Conservation (phyloP, 2,329 filamentous ascomycete species). For the Drechslerella dactyloides region DNA sequence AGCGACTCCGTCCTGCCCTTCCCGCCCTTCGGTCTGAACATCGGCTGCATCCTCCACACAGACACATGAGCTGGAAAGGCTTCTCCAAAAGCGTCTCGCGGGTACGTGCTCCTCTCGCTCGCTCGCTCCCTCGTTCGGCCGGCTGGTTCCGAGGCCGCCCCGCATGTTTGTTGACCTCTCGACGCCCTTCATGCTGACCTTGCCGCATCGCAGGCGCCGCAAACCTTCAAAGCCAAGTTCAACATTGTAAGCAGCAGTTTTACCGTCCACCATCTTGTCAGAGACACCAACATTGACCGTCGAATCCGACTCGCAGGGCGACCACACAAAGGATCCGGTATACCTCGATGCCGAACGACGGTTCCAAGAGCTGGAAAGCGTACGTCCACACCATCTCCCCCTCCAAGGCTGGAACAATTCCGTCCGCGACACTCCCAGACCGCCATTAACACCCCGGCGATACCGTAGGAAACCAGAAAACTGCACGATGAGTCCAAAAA, state of each 20-base stretch:
- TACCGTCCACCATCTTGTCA: slow-evolving; percentile 8
- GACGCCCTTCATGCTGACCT: slow-evolving; percentile 55
- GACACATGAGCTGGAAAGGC: slow-evolving; percentile 91
- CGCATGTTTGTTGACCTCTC: not conserved
- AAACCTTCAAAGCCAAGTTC: slow-evolving; percentile 88
- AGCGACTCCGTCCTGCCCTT: slow-evolving; percentile 16
- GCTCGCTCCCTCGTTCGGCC: too few species aligned
- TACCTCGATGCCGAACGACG: slow-evolving; percentile 93
- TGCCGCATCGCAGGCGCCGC: slow-evolving; percentile 70
- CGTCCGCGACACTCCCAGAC: slow-evolving; percentile 10
- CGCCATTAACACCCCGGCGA: slow-evolving; percentile 35
- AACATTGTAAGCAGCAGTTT: slow-evolving; percentile 68
- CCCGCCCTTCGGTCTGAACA: slow-evolving; percentile 7
- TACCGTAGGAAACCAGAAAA: slow-evolving; percentile 80
- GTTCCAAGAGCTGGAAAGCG: slow-evolving; percentile 86
- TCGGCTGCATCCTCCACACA: slow-evolving; percentile 1
- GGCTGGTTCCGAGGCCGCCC: not conserved
- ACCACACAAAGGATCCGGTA: slow-evolving; percentile 91
- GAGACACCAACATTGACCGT: slow-evolving; percentile 12
- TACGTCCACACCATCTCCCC: slow-evolving; percentile 31
- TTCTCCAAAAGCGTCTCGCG: slow-evolving; percentile 87
- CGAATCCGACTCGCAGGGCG: slow-evolving; percentile 65
- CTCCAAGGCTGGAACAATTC: not conserved
- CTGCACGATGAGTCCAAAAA: slow-evolving; percentile 96
- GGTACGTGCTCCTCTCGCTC: slow-evolving; percentile 63